Conservation (phyloP, 228 moss, liverwort and hornwort genomes). For the Sphagnum magellanicum region DNA sequence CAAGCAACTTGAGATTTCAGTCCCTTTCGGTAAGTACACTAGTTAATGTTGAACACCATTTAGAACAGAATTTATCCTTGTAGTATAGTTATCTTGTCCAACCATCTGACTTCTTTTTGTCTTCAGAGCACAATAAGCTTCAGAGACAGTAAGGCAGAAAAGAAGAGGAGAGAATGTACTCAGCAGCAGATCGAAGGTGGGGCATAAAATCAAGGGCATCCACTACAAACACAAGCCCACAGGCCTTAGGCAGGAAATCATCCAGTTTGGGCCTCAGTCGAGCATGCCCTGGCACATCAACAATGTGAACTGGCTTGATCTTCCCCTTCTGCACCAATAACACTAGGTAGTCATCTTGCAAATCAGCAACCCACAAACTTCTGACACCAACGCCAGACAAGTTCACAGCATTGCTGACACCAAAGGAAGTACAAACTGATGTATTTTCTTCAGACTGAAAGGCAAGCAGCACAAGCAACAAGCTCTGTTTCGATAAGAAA, state of each 20-base stretch:
- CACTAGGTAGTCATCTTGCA: background rate
- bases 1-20: background rate
- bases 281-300: slow-evolving; percentile 93
- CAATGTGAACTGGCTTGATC: slow-evolving; percentile 64
- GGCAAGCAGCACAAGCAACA: background rate
- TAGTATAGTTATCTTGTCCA: too few relatives aligned
- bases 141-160: background rate
- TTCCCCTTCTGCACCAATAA: slow-evolving; percentile 50
- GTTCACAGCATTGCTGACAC: background rate
- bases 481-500: background rate
- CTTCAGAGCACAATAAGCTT: too few relatives aligned
- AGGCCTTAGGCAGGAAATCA: slow-evolving; percentile 71
- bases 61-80: too few relatives aligned
- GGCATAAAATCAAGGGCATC: slow-evolving; percentile 95
- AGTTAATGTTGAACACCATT: too few relatives aligned
- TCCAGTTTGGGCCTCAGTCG: slow-evolving; percentile 75
- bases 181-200: slow-evolving; percentile 72
- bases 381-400: background rate
- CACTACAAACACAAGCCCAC: slow-evolving; percentile 79
- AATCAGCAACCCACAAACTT: background rate
- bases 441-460: background rate
- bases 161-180: slow-evolving; percentile 29
- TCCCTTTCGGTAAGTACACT: too few relatives aligned
- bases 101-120: too few relatives aligned
- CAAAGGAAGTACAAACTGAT: background rate